Evolutionary conservation across 345 rosid species (phyloP).

Genomic region (Corymbia maculata): DNA sequence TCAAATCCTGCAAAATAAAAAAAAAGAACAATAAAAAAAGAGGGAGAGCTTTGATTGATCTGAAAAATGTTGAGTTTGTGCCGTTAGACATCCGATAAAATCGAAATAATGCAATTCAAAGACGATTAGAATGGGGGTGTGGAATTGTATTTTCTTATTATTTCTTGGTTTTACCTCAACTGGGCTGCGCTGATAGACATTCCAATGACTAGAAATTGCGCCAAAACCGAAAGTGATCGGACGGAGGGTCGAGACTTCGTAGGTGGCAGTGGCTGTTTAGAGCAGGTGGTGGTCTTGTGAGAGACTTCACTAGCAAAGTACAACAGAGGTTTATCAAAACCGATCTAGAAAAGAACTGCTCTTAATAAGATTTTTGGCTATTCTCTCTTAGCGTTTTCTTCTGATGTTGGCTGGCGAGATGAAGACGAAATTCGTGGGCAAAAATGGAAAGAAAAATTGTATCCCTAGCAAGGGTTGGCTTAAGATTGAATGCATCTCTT

Average conservation of each 20-base stretch:
- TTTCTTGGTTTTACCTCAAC: slow-evolving; percentile 13
- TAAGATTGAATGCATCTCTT: background rate
- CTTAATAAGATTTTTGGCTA: slow-evolving; percentile 1
- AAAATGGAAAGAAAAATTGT: background rate
- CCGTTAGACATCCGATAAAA: background rate
- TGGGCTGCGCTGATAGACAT: slow-evolving; percentile 25
- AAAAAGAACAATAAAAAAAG: background rate
- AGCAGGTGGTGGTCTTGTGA: background rate
- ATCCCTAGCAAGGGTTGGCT: background rate
- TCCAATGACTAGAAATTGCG: slow-evolving; percentile 8
- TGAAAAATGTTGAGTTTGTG: background rate
- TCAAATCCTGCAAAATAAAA: slow-evolving; percentile 18
- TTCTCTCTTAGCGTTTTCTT: background rate
- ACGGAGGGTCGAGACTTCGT: slow-evolving; percentile 26
- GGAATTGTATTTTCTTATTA: background rate
- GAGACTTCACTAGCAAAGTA: slow-evolving; percentile 3
- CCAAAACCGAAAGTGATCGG: slow-evolving; percentile 25
- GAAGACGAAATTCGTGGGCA: background rate
- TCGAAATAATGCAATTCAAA: background rate
- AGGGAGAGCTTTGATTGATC: background rate
- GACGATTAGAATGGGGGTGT: background rate
- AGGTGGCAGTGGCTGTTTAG: slow-evolving; percentile 18
- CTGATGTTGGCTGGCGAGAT: background rate
- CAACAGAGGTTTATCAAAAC: background rate
- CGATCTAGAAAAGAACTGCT: slow-evolving; percentile 3